Conservation (phyloP, 192 early-diverging fungal genomes). For the Globomyces pollinis-pini region DNA sequence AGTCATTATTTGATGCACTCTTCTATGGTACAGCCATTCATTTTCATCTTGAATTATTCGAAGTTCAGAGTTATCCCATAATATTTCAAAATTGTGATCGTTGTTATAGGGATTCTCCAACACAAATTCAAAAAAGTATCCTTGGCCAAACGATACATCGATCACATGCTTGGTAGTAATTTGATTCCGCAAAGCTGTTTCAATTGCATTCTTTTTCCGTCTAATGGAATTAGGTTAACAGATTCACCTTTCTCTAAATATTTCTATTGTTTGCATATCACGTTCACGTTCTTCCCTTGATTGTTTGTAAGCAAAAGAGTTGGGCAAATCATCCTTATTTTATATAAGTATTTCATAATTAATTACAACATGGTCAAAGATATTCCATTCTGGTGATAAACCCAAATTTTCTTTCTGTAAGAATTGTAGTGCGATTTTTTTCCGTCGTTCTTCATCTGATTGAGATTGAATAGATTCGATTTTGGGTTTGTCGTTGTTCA, state of each 20-base stretch:
- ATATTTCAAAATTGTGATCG: conserved; percentile 32
- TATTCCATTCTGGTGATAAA: no score
- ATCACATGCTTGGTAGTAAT: conserved; percentile 29
- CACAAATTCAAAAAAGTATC: conserved; percentile 31
- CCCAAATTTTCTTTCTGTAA: no score
- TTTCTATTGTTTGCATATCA: conserved; percentile 34
- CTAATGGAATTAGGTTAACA: no score
- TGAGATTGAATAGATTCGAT: no score
- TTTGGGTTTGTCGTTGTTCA: no score
- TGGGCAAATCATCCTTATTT: no score
- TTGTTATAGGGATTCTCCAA: conserved; percentile 35
- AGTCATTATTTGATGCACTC: not conserved
- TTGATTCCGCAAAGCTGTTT: conserved; percentile 16
- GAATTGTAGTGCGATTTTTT: no score
- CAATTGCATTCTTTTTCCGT: no score
- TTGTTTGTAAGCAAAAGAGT: conserved; percentile 21
- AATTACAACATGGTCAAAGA: no score
- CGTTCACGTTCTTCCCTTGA: conserved; percentile 27
- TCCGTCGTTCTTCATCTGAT: no score
- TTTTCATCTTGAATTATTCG: conserved; percentile 7
- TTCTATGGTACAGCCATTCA: conserved; percentile 9
- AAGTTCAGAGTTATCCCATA: conserved; percentile 36
- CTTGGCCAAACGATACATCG: conserved; percentile 33
- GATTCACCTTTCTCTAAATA: no score
- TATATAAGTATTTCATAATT: no score